A percentile compares a stretch with the other conserved stretches of the same genome.
These are phyloP conservation scores for Iodosphaeria phyllophila DNA, from an alignment of 2,329 filamentous ascomycete species.

Conservation along the genomic window DNA sequence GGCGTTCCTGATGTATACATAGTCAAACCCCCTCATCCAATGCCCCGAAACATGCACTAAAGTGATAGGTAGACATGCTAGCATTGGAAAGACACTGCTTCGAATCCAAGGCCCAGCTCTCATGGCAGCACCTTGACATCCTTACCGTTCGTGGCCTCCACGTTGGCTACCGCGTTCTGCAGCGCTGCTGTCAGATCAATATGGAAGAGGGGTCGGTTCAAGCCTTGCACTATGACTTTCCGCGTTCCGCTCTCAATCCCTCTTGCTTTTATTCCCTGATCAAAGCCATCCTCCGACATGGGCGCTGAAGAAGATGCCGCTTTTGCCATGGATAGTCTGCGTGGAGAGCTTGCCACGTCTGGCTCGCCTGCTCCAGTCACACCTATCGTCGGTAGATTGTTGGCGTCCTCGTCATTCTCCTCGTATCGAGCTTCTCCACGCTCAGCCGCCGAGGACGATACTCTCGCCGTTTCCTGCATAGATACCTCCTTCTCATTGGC, in stretches of 20 bases:
- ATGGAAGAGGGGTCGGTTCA: slow-evolving; percentile 85
- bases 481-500: slow-evolving; percentile 33
- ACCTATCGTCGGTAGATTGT: too few relatives aligned
- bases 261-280: too few relatives aligned
- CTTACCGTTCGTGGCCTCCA: too few relatives aligned
- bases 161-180: slow-evolving; percentile 70
- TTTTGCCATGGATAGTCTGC: too few relatives aligned
- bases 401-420: too few relatives aligned
- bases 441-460: too few relatives aligned
- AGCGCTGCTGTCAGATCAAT: slow-evolving; percentile 78
- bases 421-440: too few relatives aligned
- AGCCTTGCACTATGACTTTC: slow-evolving; percentile 57
- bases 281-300: too few relatives aligned
- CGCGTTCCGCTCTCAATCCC: too few relatives aligned
- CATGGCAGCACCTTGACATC: slow-evolving; percentile 15
- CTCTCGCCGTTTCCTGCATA: slow-evolving; percentile 3
- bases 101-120: not conserved
- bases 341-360: slow-evolving; percentile 6
- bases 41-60: not conserved
- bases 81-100: not conserved
- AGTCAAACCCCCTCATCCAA: not conserved
- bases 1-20: not conserved
- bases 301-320: too few relatives aligned
- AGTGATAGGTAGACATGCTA: not conserved
- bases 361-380: too few relatives aligned